phyloP scores from a whole-genome alignment of 192 early-diverging fungal species.

The Entomortierella lignicola region DNA sequence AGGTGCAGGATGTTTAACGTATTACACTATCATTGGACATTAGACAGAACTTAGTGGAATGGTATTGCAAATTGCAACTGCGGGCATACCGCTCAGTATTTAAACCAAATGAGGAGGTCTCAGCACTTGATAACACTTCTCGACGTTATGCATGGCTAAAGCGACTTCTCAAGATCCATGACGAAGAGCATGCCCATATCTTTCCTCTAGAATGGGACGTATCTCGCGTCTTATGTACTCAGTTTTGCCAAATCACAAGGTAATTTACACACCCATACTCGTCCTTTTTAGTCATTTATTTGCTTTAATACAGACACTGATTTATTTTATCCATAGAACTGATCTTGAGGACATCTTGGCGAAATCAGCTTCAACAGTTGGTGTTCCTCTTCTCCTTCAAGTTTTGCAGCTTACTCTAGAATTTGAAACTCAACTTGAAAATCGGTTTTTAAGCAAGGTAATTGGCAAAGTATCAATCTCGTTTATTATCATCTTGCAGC shows the following conservation, averaged over 20 bases:
- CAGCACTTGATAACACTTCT: constrained; percentile 86
- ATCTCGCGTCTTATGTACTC: constrained; percentile 71
- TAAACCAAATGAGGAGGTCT: constrained; percentile 75
- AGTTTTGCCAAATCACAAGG: constrained; percentile 90
- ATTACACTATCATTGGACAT: neutral
- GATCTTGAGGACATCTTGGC: constrained; percentile 78
- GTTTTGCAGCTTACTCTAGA: constrained; percentile 87
- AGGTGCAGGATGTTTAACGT: neutral
- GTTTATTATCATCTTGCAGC: neutral
- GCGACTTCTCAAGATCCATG: constrained; percentile 86
- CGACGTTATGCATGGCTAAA: constrained; percentile 95
- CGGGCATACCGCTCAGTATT: constrained; percentile 87
- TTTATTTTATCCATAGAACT: constrained; percentile 44
- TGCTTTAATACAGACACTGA: too few relatives aligned
- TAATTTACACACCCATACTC: constrained; percentile 48
- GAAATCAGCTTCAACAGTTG: constrained; percentile 60
- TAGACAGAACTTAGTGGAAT: constrained; percentile 68
- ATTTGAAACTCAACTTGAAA: constrained; percentile 88
- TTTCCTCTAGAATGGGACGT: constrained; percentile 88
- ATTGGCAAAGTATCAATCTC: neutral
- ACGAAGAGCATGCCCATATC: constrained; percentile 86
- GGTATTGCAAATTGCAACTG: constrained; percentile 88
- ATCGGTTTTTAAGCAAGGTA: constrained; percentile 73
- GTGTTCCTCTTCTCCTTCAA: constrained; percentile 79
- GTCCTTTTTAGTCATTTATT: too few relatives aligned